Conservation (phyloP, 768 basidiomycete genomes). For the Xanthoconium stramineum region DNA sequence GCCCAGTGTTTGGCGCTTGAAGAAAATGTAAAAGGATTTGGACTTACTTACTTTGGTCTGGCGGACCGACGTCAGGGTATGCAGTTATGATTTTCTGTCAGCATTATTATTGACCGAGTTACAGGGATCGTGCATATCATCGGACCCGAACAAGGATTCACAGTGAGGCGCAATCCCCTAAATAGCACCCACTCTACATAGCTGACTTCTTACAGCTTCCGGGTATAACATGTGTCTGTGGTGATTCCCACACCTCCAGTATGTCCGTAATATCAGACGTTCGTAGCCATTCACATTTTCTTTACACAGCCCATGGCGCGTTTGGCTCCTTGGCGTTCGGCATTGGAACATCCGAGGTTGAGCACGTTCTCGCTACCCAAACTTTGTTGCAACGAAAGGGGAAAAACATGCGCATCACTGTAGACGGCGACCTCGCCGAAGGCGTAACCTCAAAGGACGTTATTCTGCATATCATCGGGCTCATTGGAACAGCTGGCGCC, state of each 20-base stretch:
- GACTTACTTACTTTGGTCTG: conserved; percentile 90
- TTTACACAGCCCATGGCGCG: conserved; percentile 72
- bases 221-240: conserved; percentile 82
- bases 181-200: not conserved
- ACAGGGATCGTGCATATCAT: conserved; percentile 84
- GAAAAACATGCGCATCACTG: conserved; percentile 90
- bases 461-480: conserved; percentile 84
- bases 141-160: conserved; percentile 93
- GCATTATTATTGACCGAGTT: conserved; percentile 17
- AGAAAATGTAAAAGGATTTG: conserved; percentile 89
- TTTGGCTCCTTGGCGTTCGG: conserved; percentile 93
- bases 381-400: conserved; percentile 82
- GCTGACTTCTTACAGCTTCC: conserved; percentile 47
- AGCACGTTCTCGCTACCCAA: conserved; percentile 92
- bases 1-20: conserved; percentile 82
- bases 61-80: conserved; percentile 83
- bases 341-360: conserved; percentile 92
- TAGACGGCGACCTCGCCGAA: conserved; percentile 75
- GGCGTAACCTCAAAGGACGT: conserved; percentile 91
- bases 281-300: not conserved
- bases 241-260: conserved; percentile 94
- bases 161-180: conserved; percentile 41
- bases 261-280: conserved; percentile 27
- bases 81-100: conserved; percentile 1
- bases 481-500: conserved; percentile 91